These are phyloP conservation scores for Syzygium aqueum DNA, from an alignment of 345 rosid genomes.

Conservation along the genomic window DNA sequence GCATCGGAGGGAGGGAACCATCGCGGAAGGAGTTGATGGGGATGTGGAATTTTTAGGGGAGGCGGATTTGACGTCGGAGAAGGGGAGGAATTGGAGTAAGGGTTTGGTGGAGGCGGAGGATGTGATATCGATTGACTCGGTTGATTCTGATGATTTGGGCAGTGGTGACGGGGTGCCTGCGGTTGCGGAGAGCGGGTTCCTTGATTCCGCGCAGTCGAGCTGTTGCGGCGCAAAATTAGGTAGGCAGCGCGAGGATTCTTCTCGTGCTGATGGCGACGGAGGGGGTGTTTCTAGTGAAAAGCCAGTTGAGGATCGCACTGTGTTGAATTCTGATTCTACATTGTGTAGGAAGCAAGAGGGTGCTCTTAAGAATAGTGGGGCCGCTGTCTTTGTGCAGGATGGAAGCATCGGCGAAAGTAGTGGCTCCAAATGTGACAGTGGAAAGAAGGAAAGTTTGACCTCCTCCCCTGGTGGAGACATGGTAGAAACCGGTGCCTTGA, in stretches of 20 bases:
- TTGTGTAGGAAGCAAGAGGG: neutral
- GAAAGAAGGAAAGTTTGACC: neutral
- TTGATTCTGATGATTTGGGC: neutral
- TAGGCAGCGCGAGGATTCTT: neutral
- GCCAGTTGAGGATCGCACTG: neutral
- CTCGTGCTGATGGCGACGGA: neutral
- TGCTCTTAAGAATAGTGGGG: neutral
- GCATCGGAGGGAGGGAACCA: neutral
- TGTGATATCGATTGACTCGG: neutral
- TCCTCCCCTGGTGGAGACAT: neutral
- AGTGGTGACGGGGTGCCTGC: neutral
- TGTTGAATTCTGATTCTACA: neutral
- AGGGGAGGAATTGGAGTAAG: neutral
- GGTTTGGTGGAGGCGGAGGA: neutral
- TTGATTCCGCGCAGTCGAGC: neutral
- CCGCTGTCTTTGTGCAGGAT: neutral
- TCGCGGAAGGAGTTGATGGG: neutral
- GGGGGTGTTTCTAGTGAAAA: neutral
- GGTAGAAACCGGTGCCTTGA: neutral
- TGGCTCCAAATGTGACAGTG: neutral
- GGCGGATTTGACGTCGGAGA: neutral
- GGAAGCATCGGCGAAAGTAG: neutral
- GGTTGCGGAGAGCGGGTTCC: neutral
- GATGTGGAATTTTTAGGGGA: neutral
- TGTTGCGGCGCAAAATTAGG: neutral